phyloP scores from a whole-genome alignment of 2,329 filamentous ascomycete genomes.

The Fusarium sp. region DNA sequence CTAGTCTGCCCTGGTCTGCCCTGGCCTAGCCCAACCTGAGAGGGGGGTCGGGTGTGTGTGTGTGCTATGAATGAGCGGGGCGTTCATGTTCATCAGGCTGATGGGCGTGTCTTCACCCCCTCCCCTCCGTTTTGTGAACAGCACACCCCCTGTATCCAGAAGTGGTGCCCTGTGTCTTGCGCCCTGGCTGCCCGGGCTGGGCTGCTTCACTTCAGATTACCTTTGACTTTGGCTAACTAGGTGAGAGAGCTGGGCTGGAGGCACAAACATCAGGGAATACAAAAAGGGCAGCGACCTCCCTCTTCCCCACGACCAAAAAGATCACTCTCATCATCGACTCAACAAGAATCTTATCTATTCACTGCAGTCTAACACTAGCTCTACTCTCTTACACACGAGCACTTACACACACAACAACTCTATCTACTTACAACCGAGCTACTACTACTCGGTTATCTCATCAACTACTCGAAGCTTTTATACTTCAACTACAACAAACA shows the following conservation, averaged over 20 bases:
- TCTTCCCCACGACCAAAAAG: slow-evolving; percentile 37
- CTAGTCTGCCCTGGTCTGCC: neutral
- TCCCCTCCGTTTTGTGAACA: neutral
- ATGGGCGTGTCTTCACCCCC: slow-evolving; percentile 30
- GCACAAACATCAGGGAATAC: slow-evolving; percentile 50
- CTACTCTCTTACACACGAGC: slow-evolving; percentile 23
- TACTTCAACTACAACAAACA: slow-evolving; percentile 34
- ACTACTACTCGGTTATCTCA: slow-evolving; percentile 36
- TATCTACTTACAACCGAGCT: slow-evolving; percentile 40
- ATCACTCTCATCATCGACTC: slow-evolving; percentile 44
- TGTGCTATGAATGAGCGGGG: slow-evolving; percentile 13
- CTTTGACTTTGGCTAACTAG: slow-evolving; percentile 44
- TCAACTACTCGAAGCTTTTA: slow-evolving; percentile 24
- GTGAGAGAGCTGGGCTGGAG: slow-evolving; percentile 38
- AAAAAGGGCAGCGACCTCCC: slow-evolving; percentile 49
- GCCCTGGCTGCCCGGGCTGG: slow-evolving; percentile 45
- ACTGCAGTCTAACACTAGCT: slow-evolving; percentile 26
- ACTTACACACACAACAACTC: slow-evolving; percentile 24
- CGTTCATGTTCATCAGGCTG: slow-evolving; percentile 26
- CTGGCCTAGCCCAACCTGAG: neutral
- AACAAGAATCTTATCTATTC: slow-evolving; percentile 33
- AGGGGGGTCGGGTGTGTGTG: slow-evolving; percentile 10
- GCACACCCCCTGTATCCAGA: slow-evolving; percentile 33
- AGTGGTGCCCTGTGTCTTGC: slow-evolving; percentile 46
- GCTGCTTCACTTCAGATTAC: slow-evolving; percentile 51